Conservation (phyloP, 1,139 yeast genomes). For the Protomyces arabidopsidicola region DNA sequence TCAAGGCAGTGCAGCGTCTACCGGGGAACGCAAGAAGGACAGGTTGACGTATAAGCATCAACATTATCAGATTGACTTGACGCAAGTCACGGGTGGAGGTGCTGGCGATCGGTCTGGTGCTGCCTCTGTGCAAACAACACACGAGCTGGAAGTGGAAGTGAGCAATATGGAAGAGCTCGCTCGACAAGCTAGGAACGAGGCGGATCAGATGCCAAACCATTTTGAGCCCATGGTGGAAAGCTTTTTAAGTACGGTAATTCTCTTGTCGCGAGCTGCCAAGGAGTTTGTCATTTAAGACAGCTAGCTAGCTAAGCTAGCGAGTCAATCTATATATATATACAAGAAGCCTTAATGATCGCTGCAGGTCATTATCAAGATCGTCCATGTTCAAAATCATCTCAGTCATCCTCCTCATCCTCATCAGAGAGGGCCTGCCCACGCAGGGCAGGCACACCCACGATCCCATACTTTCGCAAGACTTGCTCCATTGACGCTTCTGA, state of each 20-base stretch:
- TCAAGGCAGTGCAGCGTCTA: not conserved
- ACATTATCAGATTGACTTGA: slow-evolving; percentile 28
- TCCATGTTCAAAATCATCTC: not conserved
- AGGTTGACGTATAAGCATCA: slow-evolving; percentile 28
- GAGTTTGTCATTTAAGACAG: not conserved
- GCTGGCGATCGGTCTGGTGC: not conserved
- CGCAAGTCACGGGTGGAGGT: slow-evolving; percentile 22
- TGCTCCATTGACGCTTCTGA: slow-evolving; percentile 8
- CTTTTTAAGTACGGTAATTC: slow-evolving; percentile 16
- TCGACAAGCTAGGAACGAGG: slow-evolving; percentile 15
- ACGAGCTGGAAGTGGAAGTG: slow-evolving; percentile 26
- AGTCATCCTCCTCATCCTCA: not conserved
- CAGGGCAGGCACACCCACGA: not conserved
- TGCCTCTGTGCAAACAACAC: not conserved
- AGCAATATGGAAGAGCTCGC: slow-evolving; percentile 20
- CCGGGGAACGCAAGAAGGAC: slow-evolving; percentile 29
- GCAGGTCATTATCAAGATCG: not conserved
- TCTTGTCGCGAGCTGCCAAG: slow-evolving; percentile 1
- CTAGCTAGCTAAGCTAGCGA: not conserved
- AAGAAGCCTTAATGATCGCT: not conserved
- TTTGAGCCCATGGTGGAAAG: slow-evolving; percentile 14
- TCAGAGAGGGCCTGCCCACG: not conserved
- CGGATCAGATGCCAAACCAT: slow-evolving; percentile 15
- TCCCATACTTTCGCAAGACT: slow-evolving; percentile 18
- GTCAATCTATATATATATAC: not conserved